phyloP scores from a whole-genome alignment of 2,329 filamentous ascomycete genomes.

The Fusarium fujikuroi region DNA sequence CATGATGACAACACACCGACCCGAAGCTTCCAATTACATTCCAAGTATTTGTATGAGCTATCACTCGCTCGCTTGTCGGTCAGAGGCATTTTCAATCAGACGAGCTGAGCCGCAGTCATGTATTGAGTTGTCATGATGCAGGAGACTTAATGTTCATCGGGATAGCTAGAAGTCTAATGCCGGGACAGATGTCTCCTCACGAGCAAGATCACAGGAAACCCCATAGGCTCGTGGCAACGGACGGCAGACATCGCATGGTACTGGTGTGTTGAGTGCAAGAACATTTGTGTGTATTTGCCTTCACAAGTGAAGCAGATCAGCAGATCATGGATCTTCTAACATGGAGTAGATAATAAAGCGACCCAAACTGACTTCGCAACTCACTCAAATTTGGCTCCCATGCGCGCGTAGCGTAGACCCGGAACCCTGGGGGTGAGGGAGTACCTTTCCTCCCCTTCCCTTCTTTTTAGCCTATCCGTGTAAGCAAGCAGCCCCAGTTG shows the following conservation, averaged over 20 bases:
- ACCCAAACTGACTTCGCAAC: background rate
- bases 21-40: conserved; percentile 7
- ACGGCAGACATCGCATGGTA: background rate
- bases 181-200: background rate
- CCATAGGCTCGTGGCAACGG: background rate
- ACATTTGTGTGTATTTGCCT: conserved; percentile 5
- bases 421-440: conserved; percentile 15
- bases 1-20: conserved; percentile 22
- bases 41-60: background rate
- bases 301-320: background rate
- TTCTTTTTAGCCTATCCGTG: conserved; percentile 33
- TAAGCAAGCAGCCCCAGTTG: conserved; percentile 29
- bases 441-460: conserved; percentile 21
- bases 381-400: background rate
- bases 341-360: background rate
- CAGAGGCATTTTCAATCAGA: background rate
- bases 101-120: conserved; percentile 5
- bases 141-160: background rate
- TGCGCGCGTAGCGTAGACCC: background rate
- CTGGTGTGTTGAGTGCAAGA: background rate
- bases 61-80: conserved; percentile 1
- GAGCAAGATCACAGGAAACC: background rate
- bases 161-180: background rate
- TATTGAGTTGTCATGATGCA: conserved; percentile 16
- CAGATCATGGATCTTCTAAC: background rate